A percentile compares a stretch with the other conserved stretches of the same genome.
Evolutionary conservation across 306 rosid genomes (phyloP).

Genomic region (Ziziphus jujuba): DNA sequence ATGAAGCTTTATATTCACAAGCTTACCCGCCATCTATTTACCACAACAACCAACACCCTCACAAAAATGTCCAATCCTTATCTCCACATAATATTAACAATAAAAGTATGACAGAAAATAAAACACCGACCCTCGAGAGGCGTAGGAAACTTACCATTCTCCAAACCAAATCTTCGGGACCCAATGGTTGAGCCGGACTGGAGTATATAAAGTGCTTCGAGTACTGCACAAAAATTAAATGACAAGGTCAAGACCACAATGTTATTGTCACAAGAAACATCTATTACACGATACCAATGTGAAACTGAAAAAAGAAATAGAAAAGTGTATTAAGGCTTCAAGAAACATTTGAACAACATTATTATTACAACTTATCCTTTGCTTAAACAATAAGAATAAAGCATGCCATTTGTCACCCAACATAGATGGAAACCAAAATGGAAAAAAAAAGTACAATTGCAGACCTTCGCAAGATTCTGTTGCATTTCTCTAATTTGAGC

Average conservation of each 20-base stretch:
- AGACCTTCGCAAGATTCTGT: conserved; percentile 77
- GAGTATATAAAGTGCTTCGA: conserved; percentile 86
- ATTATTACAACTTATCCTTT: neutral
- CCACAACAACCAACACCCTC: neutral
- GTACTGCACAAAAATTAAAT: conserved; percentile 46
- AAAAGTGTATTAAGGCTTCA: neutral
- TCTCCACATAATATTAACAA: neutral
- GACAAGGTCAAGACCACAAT: conserved; percentile 6
- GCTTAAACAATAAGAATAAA: neutral
- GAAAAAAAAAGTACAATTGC: conserved; percentile 19
- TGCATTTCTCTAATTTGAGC: conserved; percentile 60
- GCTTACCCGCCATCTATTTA: conserved; percentile 83
- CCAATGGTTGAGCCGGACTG: conserved; percentile 90
- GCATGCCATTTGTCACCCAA: too few species aligned
- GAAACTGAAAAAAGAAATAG: conserved; percentile 8
- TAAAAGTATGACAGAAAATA: neutral
- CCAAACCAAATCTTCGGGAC: conserved; percentile 97
- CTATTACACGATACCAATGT: neutral
- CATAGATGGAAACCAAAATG: too few species aligned
- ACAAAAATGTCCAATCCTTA: neutral
- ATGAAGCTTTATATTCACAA: conserved; percentile 84
- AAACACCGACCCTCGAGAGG: neutral
- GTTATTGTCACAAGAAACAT: neutral
- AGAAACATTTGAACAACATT: neutral
- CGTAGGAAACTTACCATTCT: conserved; percentile 69